Evolutionary conservation across 495 filamentous ascomycete genomes (phyloP).

Genomic region (Penicillium chermesinum): DNA sequence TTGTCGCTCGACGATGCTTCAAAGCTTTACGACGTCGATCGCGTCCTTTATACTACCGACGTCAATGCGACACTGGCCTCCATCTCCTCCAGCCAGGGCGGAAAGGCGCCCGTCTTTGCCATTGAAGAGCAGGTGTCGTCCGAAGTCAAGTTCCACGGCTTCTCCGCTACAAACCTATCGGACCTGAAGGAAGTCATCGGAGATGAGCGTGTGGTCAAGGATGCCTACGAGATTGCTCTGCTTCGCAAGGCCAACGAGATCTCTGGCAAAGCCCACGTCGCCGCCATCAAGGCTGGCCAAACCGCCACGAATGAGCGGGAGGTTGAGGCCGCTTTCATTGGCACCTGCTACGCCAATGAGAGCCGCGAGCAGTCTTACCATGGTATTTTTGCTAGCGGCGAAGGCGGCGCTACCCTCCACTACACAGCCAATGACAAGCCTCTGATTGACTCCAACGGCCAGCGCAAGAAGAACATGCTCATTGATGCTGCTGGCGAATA

Average conservation of each 20-base stretch:
- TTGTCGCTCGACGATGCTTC: conserved; percentile 68
- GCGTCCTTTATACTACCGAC: conserved; percentile 62
- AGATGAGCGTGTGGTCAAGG: conserved; percentile 71
- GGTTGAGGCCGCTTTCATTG: conserved; percentile 72
- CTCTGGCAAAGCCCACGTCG: conserved; percentile 68
- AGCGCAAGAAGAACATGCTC: conserved; percentile 66
- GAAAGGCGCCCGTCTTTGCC: conserved; percentile 56
- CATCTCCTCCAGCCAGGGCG: conserved; percentile 36
- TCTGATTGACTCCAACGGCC: conserved; percentile 40
- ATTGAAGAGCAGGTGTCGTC: conserved; percentile 68
- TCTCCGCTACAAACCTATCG: conserved; percentile 54
- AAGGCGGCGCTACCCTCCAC: conserved; percentile 78
- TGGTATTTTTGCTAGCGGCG: conserved; percentile 73
- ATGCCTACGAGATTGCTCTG: conserved; percentile 78
- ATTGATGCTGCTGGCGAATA: conserved; percentile 84
- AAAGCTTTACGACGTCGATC: conserved; percentile 76
- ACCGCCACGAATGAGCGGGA: conserved; percentile 72
- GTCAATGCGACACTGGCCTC: conserved; percentile 58
- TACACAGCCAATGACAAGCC: conserved; percentile 74
- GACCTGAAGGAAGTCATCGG: conserved; percentile 73
- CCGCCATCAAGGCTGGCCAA: conserved; percentile 61
- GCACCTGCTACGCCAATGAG: conserved; percentile 67
- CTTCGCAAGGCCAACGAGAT: conserved; percentile 79
- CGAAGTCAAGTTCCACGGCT: conserved; percentile 57
- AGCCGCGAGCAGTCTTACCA: conserved; percentile 78